These are phyloP conservation scores for Wallacemonas rigidus DNA, from an alignment of 208 protist genomes.

Conservation along the genomic window DNA sequence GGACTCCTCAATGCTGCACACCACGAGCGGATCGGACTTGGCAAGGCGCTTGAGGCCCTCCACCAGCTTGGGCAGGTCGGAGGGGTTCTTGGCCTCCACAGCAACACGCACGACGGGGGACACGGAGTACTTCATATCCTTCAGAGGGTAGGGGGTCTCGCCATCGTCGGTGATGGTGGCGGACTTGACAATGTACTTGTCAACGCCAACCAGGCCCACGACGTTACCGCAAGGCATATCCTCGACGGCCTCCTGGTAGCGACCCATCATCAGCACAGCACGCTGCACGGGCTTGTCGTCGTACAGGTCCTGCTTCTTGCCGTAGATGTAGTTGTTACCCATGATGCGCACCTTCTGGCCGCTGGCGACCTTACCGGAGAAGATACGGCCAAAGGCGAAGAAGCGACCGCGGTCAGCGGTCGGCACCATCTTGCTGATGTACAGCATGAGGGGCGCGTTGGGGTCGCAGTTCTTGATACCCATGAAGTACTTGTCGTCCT, in stretches of 20 bases:
- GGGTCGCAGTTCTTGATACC: conserved; percentile 94
- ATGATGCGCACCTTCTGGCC: conserved; percentile 98
- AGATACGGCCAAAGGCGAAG: conserved; percentile 79
- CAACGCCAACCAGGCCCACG: conserved; percentile 97
- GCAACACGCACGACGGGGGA: conserved; percentile 98
- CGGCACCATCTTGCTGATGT: conserved; percentile 99
- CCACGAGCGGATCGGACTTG: conserved; percentile 97
- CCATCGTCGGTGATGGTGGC: conserved; percentile 96
- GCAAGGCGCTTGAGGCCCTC: conserved; percentile 98
- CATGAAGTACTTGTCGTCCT: conserved; percentile 92
- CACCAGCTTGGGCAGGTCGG: conserved; percentile 97
- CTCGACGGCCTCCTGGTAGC: conserved; percentile 96
- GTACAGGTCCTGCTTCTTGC: conserved; percentile 98
- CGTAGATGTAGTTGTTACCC: conserved; percentile 97
- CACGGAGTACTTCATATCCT: conserved; percentile 99
- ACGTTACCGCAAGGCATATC: conserved; percentile 99
- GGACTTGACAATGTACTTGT: conserved; percentile 99
- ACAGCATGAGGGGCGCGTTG: conserved; percentile 97
- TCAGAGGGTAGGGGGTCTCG: conserved; percentile 56
- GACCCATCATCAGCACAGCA: conserved; percentile 88
- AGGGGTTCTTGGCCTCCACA: conserved; percentile 97
- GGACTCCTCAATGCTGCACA: conserved; percentile 95
- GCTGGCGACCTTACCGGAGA: conserved; percentile 95
- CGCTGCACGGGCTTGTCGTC: conserved; percentile 75
- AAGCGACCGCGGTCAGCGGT: conserved; percentile 95